These are phyloP conservation scores for Cladosporium halotolerans DNA, from an alignment of 2,329 filamentous ascomycete species.

Conservation along the genomic window DNA sequence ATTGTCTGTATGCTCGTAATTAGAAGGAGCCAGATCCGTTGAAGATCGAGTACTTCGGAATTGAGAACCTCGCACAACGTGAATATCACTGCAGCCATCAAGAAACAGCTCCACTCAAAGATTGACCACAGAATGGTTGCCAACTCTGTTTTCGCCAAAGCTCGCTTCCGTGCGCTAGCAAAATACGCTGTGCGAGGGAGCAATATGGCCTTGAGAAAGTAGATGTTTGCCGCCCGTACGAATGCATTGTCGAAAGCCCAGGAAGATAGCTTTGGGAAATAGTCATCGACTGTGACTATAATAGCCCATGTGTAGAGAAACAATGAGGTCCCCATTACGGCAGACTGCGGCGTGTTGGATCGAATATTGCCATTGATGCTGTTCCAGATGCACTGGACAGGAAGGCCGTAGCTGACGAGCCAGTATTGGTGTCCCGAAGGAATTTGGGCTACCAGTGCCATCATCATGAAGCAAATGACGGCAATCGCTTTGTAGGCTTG, in stretches of 20 bases:
- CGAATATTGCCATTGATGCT: background rate
- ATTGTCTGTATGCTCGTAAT: background rate
- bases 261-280: background rate
- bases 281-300: background rate
- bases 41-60: background rate
- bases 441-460: background rate
- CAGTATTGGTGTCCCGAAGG: background rate
- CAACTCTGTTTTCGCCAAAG: too few species aligned
- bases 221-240: too few species aligned
- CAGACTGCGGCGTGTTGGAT: too few species aligned
- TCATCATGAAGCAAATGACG: background rate
- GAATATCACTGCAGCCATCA: background rate
- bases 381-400: background rate
- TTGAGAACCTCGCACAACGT: background rate
- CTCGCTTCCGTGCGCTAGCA: too few species aligned
- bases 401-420: background rate
- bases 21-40: background rate
- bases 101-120: background rate
- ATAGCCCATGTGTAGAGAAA: background rate
- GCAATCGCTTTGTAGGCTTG: background rate
- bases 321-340: background rate
- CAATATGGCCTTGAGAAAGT: too few species aligned
- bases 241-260: background rate
- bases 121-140: too few species aligned
- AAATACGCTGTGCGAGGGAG: too few species aligned